phyloP scores from a whole-genome alignment of 345 rosid species.

The Schrenkiella parvula region DNA sequence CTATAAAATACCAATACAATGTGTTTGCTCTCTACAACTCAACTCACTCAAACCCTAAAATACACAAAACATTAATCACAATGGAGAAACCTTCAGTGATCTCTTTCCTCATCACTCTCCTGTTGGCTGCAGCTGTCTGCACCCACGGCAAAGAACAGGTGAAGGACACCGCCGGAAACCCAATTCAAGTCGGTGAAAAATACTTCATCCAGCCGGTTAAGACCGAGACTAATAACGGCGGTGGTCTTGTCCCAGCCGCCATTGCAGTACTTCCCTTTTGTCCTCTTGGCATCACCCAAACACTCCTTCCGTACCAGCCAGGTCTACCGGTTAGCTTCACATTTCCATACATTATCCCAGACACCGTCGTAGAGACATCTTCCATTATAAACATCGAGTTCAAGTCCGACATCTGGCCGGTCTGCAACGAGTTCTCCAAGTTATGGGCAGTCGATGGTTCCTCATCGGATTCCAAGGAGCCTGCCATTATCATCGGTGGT shows the following conservation, averaged over 20 bases:
- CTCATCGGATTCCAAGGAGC: background rate
- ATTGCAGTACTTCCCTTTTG: background rate
- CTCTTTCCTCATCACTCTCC: slow-evolving; percentile 6
- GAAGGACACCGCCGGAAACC: background rate
- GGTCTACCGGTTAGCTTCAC: slow-evolving; percentile 15
- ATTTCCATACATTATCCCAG: accelerated
- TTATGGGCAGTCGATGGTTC: background rate
- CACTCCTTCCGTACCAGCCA: background rate
- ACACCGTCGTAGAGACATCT: background rate
- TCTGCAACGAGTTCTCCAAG: slow-evolving; percentile 2
- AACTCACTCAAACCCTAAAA: background rate
- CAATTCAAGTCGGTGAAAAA: background rate
- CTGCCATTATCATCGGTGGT: background rate
- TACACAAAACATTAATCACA: background rate
- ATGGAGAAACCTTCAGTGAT: background rate
- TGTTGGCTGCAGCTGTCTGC: slow-evolving; percentile 6
- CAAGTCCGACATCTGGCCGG: background rate
- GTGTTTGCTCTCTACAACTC: background rate
- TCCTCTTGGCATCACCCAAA: slow-evolving; percentile 21
- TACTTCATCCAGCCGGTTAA: slow-evolving; percentile 17
- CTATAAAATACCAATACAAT: slow-evolving; percentile 6
- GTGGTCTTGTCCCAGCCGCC: slow-evolving; percentile 19
- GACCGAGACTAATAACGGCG: background rate
- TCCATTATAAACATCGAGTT: slow-evolving; percentile 4
- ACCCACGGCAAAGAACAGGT: background rate